phyloP scores from a whole-genome alignment of 106 monocot genomes.

The Dendrobium huoshanense region DNA sequence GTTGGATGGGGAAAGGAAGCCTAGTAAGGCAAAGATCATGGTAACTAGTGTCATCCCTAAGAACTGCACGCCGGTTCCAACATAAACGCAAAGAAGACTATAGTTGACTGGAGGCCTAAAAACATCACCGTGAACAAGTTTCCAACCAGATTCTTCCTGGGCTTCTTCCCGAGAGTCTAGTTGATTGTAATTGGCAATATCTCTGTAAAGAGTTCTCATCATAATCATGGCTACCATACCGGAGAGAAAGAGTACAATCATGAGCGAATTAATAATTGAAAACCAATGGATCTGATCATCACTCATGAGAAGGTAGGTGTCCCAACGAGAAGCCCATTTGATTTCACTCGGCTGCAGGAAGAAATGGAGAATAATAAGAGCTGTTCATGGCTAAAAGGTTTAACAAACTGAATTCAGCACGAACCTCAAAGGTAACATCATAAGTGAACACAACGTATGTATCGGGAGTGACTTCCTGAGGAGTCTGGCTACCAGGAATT shows the following conservation, averaged over 20 bases:
- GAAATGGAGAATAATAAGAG: neutral
- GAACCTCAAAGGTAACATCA: slow-evolving; percentile 40
- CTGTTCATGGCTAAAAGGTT: neutral
- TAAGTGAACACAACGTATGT: slow-evolving; percentile 43
- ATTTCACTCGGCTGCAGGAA: slow-evolving; percentile 19
- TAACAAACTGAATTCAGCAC: neutral
- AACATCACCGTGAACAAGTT: slow-evolving; percentile 30
- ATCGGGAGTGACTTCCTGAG: slow-evolving; percentile 33
- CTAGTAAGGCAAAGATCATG: slow-evolving; percentile 10
- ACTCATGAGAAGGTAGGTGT: slow-evolving; percentile 31
- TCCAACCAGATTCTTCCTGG: slow-evolving; percentile 36
- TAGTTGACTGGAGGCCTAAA: slow-evolving; percentile 24
- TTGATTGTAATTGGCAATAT: slow-evolving; percentile 31
- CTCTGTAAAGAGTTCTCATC: slow-evolving; percentile 30
- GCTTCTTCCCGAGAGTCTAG: slow-evolving; percentile 33
- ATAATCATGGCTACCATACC: slow-evolving; percentile 39
- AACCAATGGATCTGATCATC: slow-evolving; percentile 39
- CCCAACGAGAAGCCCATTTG: slow-evolving; percentile 40
- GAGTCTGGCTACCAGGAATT: slow-evolving; percentile 10
- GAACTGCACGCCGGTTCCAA: slow-evolving; percentile 20
- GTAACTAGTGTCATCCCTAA: slow-evolving; percentile 15
- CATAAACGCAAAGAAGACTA: slow-evolving; percentile 27
- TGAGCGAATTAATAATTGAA: slow-evolving; percentile 29
- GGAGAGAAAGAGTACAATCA: slow-evolving; percentile 31
- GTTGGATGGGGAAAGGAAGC: slow-evolving; percentile 15